Evolutionary conservation across 2,329 filamentous ascomycete genomes (phyloP), one percentile per base, ranked within the genome.

Genomic region (Cladosporium sp.): DNA sequence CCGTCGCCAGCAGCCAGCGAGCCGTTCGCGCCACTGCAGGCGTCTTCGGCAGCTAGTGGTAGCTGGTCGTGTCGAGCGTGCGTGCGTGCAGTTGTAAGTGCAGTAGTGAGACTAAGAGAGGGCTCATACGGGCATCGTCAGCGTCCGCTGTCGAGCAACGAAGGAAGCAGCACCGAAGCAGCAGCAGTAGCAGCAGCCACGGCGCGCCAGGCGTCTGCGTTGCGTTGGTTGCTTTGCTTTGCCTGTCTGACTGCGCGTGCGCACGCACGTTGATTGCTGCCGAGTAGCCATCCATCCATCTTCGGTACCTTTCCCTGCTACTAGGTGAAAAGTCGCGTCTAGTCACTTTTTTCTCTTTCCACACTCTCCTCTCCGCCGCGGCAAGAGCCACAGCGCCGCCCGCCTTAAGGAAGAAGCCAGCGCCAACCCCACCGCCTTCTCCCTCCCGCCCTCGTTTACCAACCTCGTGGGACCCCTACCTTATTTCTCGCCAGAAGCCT

Each of bases 21-120:
- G 60, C 60, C 60, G 60, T 63, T 63, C 49, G 49, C 60, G 60
- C 60, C 60, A 56, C 60, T 63, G 60, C 49, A 61, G 58, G 30
- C 30, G 21, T 25, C n/a, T 63, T 63, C 60, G 60, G 60, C 60
- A 63, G 60, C 60, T 63, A 63, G 18, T 43, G 23, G 8, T 58
- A 43, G 30, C 21, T 58, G 56, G 21, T 28, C 49, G 39, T 46
- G 39, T 46, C 59, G 59, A 30, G n/a, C 30, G 48, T 23, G 43
- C 39, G 39, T 11, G 39, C 39, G 39, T 46, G 39, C 39, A n/a
- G 39, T n/a, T n/a, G 39, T n/a, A 46, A 46, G 39, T 46, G 39
- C 39, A 46, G 39, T 21, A 46, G 39, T 46, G 30, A 48, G 28
- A 32, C 43, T 30, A 61, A 16, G 34, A 5, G 34, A 46, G 56